These are phyloP conservation scores for Kickxella alabastrina DNA, from an alignment of 192 early-diverging fungal genomes.

Conservation along the genomic window DNA sequence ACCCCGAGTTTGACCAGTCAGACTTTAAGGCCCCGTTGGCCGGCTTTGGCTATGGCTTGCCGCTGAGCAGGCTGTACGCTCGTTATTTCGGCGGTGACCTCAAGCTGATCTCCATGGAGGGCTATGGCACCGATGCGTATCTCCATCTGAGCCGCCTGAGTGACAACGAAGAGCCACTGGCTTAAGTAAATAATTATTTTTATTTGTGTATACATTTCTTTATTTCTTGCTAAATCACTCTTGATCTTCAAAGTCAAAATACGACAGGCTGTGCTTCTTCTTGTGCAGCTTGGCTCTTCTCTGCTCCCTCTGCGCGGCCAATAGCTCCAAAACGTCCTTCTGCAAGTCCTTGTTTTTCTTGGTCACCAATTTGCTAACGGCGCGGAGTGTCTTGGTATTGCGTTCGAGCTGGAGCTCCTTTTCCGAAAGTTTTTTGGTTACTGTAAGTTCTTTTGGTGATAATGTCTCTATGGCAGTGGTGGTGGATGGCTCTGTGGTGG, in stretches of 20 bases:
- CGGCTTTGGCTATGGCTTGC: constrained; percentile 94
- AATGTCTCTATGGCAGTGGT: too few relatives aligned
- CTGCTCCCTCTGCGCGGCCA: constrained; percentile 36
- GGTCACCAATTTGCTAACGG: constrained; percentile 21
- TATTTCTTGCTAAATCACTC: constrained; percentile 5
- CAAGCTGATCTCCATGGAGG: constrained; percentile 91
- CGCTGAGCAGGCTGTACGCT: constrained; percentile 80
- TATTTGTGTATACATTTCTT: background rate
- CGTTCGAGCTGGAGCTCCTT: constrained; percentile 2
- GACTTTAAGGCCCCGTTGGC: constrained; percentile 79
- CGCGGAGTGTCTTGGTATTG: constrained; percentile 24
- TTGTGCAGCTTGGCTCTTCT: constrained; percentile 19
- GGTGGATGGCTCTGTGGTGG: background rate
- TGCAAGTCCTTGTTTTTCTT: constrained; percentile 28
- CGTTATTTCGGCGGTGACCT: constrained; percentile 97
- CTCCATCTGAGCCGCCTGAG: constrained; percentile 85
- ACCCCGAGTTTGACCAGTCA: constrained; percentile 66
- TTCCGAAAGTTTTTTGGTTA: background rate
- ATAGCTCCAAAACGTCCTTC: constrained; percentile 28
- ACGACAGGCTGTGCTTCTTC: constrained; percentile 21
- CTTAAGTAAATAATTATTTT: constrained; percentile 25
- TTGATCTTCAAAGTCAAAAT: constrained; percentile 43
- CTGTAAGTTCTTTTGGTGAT: background rate
- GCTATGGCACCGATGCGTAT: constrained; percentile 93
- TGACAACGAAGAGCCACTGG: constrained; percentile 84